phyloP scores from a whole-genome alignment of 78 protist genomes.

The Speleostelium caveatum region DNA sequence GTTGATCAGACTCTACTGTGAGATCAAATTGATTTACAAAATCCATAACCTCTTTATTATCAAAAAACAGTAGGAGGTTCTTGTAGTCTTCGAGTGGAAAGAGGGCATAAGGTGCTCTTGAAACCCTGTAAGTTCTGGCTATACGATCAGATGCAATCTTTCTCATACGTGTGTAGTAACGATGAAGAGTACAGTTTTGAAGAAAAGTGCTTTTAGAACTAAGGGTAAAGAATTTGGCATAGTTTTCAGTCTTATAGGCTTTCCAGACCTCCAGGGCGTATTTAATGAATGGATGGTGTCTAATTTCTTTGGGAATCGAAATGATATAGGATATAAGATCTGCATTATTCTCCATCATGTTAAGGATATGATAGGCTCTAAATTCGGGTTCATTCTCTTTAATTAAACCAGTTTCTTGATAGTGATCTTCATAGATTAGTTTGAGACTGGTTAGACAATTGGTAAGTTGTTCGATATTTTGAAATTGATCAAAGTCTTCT shows the following conservation, averaged over 20 bases:
- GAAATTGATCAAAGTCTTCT: constrained; percentile 52
- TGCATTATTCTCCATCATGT: constrained; percentile 12
- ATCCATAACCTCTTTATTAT: background rate
- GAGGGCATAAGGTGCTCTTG: background rate
- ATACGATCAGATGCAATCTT: constrained; percentile 11
- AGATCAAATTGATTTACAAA: background rate
- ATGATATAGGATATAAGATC: constrained; percentile 46
- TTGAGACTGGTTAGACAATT: constrained; percentile 58
- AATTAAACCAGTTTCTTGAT: background rate
- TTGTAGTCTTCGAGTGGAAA: constrained; percentile 27
- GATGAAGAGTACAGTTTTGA: constrained; percentile 43
- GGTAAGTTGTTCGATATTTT: constrained; percentile 47
- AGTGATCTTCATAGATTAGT: constrained; percentile 56
- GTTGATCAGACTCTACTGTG: constrained; percentile 32
- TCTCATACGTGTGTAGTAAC: constrained; percentile 33
- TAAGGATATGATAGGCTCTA: constrained; percentile 27
- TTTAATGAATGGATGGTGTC: constrained; percentile 42
- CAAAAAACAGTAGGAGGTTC: background rate
- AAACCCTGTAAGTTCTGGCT: constrained; percentile 1
- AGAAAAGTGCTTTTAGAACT: constrained; percentile 12
- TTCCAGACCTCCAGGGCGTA: constrained; percentile 68
- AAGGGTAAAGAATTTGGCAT: constrained; percentile 40
- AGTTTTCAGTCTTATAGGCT: constrained; percentile 35
- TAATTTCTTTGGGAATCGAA: constrained; percentile 11
- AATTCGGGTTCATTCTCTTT: constrained; percentile 46